Conservation (phyloP, 495 filamentous ascomycete genomes). For the Darksidea phi region DNA sequence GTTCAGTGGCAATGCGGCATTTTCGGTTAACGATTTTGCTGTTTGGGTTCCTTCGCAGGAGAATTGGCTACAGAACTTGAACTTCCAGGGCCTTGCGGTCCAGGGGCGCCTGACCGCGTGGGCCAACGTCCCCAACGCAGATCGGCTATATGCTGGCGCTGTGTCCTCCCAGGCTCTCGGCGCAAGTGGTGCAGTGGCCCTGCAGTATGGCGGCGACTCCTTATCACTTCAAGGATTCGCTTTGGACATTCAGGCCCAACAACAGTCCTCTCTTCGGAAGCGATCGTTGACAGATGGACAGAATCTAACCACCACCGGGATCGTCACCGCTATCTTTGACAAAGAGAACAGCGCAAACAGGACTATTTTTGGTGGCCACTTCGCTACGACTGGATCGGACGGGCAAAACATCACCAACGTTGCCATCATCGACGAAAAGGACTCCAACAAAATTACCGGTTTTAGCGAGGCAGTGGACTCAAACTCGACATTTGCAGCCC, state of each 20-base stretch:
- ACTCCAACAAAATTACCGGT: slow-evolving; percentile 65
- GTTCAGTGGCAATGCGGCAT: slow-evolving; percentile 60
- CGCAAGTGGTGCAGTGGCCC: slow-evolving; percentile 65
- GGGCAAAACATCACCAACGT: slow-evolving; percentile 76
- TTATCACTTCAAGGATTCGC: slow-evolving; percentile 57
- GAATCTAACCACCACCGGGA: slow-evolving; percentile 54
- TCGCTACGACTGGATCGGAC: slow-evolving; percentile 66
- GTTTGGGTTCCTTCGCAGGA: slow-evolving; percentile 88
- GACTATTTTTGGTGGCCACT: slow-evolving; percentile 87
- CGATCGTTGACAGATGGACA: slow-evolving; percentile 51
- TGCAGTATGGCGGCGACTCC: slow-evolving; percentile 51
- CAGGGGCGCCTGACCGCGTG: slow-evolving; percentile 69
- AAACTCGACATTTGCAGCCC: slow-evolving; percentile 71
- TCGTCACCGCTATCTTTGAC: slow-evolving; percentile 76
- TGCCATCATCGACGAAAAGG: slow-evolving; percentile 66
- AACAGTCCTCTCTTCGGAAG: slow-evolving; percentile 49
- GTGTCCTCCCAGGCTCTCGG: slow-evolving; percentile 67
- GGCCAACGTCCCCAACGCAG: slow-evolving; percentile 58
- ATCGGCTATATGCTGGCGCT: slow-evolving; percentile 73
- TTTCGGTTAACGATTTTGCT: slow-evolving; percentile 71
- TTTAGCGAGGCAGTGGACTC: slow-evolving; percentile 62
- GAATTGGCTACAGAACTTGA: slow-evolving; percentile 85
- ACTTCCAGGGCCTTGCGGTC: slow-evolving; percentile 62
- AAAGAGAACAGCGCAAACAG: slow-evolving; percentile 65
- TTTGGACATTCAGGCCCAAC: slow-evolving; percentile 54